Evolutionary conservation across 345 rosid species (phyloP).

Genomic region (Salix exigua): DNA sequence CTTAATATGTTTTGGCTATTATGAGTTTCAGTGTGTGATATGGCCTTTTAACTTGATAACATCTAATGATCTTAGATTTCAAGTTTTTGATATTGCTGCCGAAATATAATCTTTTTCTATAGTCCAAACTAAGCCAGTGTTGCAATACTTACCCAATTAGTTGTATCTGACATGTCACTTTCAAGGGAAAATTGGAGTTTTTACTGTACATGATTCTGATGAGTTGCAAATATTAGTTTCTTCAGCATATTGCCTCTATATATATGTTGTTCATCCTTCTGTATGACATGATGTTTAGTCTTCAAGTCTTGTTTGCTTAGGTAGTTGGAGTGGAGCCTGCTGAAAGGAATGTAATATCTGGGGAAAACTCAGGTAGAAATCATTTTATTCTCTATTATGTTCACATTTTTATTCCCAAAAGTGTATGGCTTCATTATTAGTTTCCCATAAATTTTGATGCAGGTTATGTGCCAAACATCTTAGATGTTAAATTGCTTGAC

Average conservation of each 20-base stretch:
- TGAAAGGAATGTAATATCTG: constrained; percentile 82
- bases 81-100: background rate
- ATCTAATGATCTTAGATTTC: background rate
- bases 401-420: background rate
- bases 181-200: background rate
- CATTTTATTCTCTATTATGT: constrained; percentile 12
- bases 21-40: background rate
- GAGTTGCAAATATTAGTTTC: background rate
- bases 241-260: background rate
- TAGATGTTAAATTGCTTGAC: constrained; percentile 79
- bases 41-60: background rate
- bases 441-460: constrained; percentile 17
- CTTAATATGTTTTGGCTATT: background rate
- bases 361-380: constrained; percentile 65
- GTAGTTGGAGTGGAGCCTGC: constrained; percentile 96
- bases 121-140: background rate
- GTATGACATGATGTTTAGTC: constrained; percentile 2
- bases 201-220: background rate
- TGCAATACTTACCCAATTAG: background rate
- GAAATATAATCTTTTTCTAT: background rate
- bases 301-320: constrained; percentile 33
- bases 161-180: background rate
- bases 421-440: constrained; percentile 12
- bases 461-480: constrained; percentile 77
- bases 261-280: constrained; percentile 3